Evolutionary conservation across 164 flowering plant genomes (phyloP).

Genomic region (Aristolochia fimbriata): DNA sequence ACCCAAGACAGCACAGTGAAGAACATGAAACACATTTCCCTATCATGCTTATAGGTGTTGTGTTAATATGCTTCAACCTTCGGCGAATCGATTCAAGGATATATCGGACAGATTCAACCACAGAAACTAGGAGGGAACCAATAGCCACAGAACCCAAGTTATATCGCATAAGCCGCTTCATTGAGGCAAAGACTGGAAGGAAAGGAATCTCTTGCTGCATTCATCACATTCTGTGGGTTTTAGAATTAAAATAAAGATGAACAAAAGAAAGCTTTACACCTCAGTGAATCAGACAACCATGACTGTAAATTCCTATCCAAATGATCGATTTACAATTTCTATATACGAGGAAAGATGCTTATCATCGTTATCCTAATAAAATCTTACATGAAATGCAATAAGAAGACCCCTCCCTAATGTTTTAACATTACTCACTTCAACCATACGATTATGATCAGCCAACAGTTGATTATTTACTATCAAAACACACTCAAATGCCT

Average conservation of each 20-base stretch:
- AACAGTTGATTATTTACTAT: not conserved
- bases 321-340: too few species aligned
- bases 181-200: conserved; percentile 87
- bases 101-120: conserved; percentile 68
- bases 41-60: conserved; percentile 38
- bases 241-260: not conserved
- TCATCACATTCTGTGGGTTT: not conserved
- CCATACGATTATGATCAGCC: too few species aligned
- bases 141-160: conserved; percentile 89
- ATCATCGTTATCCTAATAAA: too few species aligned
- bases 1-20: conserved; percentile 41
- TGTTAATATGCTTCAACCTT: conserved; percentile 43
- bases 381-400: too few species aligned
- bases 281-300: not conserved
- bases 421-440: too few species aligned
- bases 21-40: conserved; percentile 40
- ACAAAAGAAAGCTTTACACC: not conserved
- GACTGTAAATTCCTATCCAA: too few species aligned
- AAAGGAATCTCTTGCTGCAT: conserved; percentile 79
- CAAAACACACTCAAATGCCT: not conserved
- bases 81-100: conserved; percentile 82
- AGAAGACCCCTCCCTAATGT: too few species aligned
- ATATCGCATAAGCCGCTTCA: conserved; percentile 80
- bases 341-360: too few species aligned
- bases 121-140: conserved; percentile 74